Evolutionary conservation across 164 flowering plant genomes (phyloP), one percentile per base, ranked within the genome.

Genomic region (Kalanchoe fedtschenkoi): DNA sequence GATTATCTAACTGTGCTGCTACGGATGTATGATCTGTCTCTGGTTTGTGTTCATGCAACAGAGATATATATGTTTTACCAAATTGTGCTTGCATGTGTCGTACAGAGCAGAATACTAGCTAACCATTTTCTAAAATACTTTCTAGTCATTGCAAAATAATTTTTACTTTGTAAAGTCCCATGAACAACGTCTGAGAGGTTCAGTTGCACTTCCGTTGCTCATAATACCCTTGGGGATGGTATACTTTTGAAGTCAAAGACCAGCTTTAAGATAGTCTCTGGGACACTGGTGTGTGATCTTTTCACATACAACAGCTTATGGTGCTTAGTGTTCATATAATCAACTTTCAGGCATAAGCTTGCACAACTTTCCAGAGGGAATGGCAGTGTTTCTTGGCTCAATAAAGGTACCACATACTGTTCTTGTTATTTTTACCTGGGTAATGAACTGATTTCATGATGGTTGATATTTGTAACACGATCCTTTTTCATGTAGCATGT

Each of bases 281-380:
- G n/a, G 41, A 21, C 62, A 60, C 35, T 15, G 15, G 2, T 13
- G 24, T 51, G 17, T n/a, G 32, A 10, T 26, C 30, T 15, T 6
- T 35, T 11, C 44, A 41, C 5, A 10, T 30, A 15, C 19, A 34
- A 9, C 28, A 6, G 3, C 13, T 33, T 19, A 0, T 33, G 26
- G 41, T 33, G 26, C 15, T 19, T 46, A 7, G 4, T 34, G 4
- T 32, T 42, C 65, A 17, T 55, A 46, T 55, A 56, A 22, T 35
- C n/a, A 41, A 60, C 22, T 70, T 72, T 64, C 83, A 93, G 97
- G 98, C 60, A 93, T 90, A 78, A 90, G 97, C 77, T 83, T 90
- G 81, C 97, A 93, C 77, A 93, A 93, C 78, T 88, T 93, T 73
- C 99, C 99, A 28, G 99, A 93, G 76, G 99, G 99, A 64, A 93